Evolutionary conservation across 305 asterid species (phyloP).

Genomic region (Lippia alba): DNA sequence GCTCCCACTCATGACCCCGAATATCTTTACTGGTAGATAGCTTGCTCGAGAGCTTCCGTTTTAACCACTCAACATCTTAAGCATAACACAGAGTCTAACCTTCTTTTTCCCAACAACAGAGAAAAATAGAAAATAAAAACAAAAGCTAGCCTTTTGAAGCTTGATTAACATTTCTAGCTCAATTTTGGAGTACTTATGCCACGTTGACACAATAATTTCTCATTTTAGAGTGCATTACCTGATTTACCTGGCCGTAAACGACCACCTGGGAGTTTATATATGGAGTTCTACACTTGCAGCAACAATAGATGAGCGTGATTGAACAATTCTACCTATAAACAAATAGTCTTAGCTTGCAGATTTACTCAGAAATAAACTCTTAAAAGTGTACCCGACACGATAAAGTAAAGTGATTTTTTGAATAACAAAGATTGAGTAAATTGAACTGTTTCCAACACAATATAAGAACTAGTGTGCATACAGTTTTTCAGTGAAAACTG

Average conservation of each 20-base stretch:
- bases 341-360: slow-evolving; percentile 18
- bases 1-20: slow-evolving; percentile 81
- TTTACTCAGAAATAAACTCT: slow-evolving; percentile 3
- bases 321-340: slow-evolving; percentile 78
- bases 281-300: slow-evolving; percentile 73
- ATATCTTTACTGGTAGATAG: slow-evolving; percentile 61
- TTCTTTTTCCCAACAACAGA: not conserved
- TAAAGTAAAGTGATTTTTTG: not conserved
- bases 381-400: slow-evolving; percentile 1
- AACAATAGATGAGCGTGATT: slow-evolving; percentile 83
- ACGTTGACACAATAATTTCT: slow-evolving; percentile 20
- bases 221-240: slow-evolving; percentile 46
- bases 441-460: slow-evolving; percentile 64
- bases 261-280: slow-evolving; percentile 87
- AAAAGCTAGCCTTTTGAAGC: not conserved
- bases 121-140: not conserved
- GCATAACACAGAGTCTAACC: slow-evolving; percentile 10
- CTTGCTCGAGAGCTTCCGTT: slow-evolving; percentile 84
- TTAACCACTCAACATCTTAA: slow-evolving; percentile 73
- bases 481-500: slow-evolving; percentile 16
- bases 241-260: slow-evolving; percentile 83
- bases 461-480: slow-evolving; percentile 34
- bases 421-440: not conserved
- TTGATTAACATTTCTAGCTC: not conserved
- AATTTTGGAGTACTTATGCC: not conserved